These are phyloP conservation scores for Amanita rubescens DNA, from an alignment of 768 basidiomycete species.

Conservation along the genomic window DNA sequence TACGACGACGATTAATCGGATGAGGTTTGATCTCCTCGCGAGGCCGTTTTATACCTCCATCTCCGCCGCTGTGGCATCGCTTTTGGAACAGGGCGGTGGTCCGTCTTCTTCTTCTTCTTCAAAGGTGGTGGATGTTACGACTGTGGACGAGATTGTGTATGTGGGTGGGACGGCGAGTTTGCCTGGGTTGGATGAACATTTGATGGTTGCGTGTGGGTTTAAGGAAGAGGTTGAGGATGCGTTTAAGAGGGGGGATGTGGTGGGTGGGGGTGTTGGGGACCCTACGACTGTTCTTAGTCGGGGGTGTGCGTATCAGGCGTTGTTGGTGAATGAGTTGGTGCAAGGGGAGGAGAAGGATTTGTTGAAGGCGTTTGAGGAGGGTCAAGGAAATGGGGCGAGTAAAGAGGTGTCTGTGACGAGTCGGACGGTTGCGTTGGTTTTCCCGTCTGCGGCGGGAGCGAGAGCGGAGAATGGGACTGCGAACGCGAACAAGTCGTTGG, in stretches of 20 bases:
- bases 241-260: constrained; percentile 57
- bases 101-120: too few relatives aligned
- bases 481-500: constrained; percentile 18
- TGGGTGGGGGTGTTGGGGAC: constrained; percentile 68
- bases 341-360: constrained; percentile 41
- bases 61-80: constrained; percentile 38
- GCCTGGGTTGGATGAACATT: constrained; percentile 64
- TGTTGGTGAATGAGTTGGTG: constrained; percentile 44
- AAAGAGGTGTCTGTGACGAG: constrained; percentile 48
- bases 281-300: constrained; percentile 72
- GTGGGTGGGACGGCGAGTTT: constrained; percentile 70
- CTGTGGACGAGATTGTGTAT: constrained; percentile 76
- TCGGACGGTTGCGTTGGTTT: constrained; percentile 56
- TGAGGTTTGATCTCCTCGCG: constrained; percentile 59
- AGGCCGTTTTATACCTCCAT: constrained; percentile 54
- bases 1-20: constrained; percentile 53
- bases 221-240: constrained; percentile 56
- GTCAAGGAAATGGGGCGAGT: constrained; percentile 15
- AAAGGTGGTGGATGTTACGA: constrained; percentile 51
- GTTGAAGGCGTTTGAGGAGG: constrained; percentile 37
- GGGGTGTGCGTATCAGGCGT: constrained; percentile 73
- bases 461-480: constrained; percentile 21
- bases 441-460: constrained; percentile 36
- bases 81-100: constrained; percentile 45
- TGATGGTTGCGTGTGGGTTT: constrained; percentile 43